Base-by-base conservation (phyloP, 305 asterid genomes). In the Vinca major region DNA sequence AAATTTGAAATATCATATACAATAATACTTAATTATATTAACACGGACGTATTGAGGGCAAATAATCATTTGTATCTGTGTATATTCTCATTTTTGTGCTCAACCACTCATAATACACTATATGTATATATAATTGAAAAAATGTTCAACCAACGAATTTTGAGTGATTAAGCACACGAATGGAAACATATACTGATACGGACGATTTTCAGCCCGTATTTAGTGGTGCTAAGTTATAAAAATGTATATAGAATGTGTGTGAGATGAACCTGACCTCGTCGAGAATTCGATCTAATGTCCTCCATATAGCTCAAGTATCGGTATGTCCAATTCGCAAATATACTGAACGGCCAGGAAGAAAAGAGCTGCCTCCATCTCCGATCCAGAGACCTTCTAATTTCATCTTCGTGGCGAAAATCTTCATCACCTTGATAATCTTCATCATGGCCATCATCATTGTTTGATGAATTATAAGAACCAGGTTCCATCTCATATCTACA, bases 401-500 rank as follows among this genome's bases (percentile, higher is more conserved):
- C 81, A 12, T 72, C 81, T 36, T 74, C 80, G 5, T 58, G 72
- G 3, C 19, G 21, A 49, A 74, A 72, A 50, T 63, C 74, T 13
- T 68, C 78, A 70, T 12, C 56, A 14, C 20, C 11, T 65, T 69
- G 75, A 2, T 26, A 26, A 26, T 26, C 33, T 26, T 73, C 68
- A 52, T 65, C 77, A 5, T 71, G 77, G 57, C 71, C 26, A 33
- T 73, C 26, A 33, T 73, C 44, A 55, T 43, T 48, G 69, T 63
- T 10, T 0, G 74, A 71, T 9, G 74, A 68, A 14, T 26, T 26
- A 26, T 85, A 6, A 0, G 74, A 70, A 7, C 71, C 62, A 19
- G 89, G 85, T 52, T 51, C 78, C 40, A 93, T 78, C 82, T 78
- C 85, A 26, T 72, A 70, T 26, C 99, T 82, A 58, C 99, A 94